Conservation (phyloP, 2,329 filamentous ascomycete genomes). For the Hypoxylon sp. region DNA sequence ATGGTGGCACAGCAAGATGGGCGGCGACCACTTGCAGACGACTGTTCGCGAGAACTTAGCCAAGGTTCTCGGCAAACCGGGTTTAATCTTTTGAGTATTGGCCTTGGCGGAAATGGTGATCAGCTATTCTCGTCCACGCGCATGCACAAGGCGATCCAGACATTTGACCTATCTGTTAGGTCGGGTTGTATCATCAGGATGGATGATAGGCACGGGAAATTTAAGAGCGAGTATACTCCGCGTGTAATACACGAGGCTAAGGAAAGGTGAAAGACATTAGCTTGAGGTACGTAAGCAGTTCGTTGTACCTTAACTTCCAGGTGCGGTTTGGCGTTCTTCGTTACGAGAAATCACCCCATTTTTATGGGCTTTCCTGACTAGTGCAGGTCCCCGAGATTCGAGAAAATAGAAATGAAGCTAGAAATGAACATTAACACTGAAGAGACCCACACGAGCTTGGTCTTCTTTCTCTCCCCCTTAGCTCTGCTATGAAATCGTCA, state of each 20-base stretch:
- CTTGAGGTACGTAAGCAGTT: constrained; percentile 33
- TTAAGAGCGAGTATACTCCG: constrained; percentile 34
- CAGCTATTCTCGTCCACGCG: constrained; percentile 27
- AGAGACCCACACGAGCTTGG: constrained; percentile 37
- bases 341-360: constrained; percentile 46
- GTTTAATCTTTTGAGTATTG: constrained; percentile 11
- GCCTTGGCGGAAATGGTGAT: constrained; percentile 23
- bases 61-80: constrained; percentile 26
- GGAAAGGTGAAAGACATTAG: constrained; percentile 29
- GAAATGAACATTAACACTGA: constrained; percentile 21
- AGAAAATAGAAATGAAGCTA: constrained; percentile 42
- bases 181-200: constrained; percentile 22
- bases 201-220: constrained; percentile 42
- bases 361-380: constrained; percentile 43
- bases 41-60: constrained; percentile 16
- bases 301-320: constrained; percentile 13
- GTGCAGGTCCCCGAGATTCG: constrained; percentile 45
- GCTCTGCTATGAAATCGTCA: constrained; percentile 23
- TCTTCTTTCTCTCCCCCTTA: constrained; percentile 4
- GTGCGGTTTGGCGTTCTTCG: constrained; percentile 25
- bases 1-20: constrained; percentile 4
- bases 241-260: constrained; percentile 25
- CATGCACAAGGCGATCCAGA: constrained; percentile 28
- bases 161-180: constrained; percentile 21
- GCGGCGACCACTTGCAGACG: constrained; percentile 24